Conservation (phyloP, 106 monocot genomes). For the Phalaenopsis equestris region DNA sequence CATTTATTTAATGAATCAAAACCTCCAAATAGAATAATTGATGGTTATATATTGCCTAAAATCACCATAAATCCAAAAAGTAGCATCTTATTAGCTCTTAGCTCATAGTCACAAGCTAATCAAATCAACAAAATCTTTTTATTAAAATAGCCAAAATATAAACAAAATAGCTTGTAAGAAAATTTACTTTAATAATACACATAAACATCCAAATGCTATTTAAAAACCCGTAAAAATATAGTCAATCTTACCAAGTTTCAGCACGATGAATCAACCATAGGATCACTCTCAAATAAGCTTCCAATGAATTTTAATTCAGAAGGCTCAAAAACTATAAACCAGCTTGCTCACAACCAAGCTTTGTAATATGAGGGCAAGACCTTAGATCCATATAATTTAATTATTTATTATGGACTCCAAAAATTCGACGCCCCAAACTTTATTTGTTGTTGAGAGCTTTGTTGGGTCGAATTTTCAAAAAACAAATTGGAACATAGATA, state of each 20-base stretch:
- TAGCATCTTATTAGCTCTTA: too few relatives aligned
- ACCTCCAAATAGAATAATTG: too few relatives aligned
- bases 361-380: constrained; percentile 58
- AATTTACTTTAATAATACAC: too few relatives aligned
- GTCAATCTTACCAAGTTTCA: constrained; percentile 7
- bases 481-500: too few relatives aligned
- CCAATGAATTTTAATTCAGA: constrained; percentile 62
- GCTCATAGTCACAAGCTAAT: neutral
- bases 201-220: neutral
- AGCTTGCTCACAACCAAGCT: constrained; percentile 48
- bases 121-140: neutral
- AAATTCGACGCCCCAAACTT: too few relatives aligned
- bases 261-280: constrained; percentile 37
- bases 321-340: constrained; percentile 45
- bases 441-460: too few relatives aligned
- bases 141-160: neutral
- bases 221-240: neutral
- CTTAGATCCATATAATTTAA: constrained; percentile 66
- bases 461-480: too few relatives aligned
- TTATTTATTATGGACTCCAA: constrained; percentile 11
- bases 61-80: too few relatives aligned
- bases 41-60: too few relatives aligned
- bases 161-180: neutral
- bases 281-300: constrained; percentile 30
- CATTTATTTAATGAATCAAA: too few relatives aligned